Conservation (phyloP, 169 alveolate genomes). For the Toxoplasma gondii region DNA sequence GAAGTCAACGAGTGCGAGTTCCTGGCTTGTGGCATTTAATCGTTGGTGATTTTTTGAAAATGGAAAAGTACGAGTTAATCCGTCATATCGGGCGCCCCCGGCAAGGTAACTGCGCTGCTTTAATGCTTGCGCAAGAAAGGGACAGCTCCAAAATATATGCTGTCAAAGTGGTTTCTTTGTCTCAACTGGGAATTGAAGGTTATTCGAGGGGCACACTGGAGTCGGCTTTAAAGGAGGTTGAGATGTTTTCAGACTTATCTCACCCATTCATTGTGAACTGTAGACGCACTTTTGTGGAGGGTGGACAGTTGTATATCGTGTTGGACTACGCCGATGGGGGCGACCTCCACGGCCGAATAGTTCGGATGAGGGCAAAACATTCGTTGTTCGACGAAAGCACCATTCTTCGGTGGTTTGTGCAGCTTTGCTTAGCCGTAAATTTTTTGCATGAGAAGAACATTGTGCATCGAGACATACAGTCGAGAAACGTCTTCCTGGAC, state of each 20-base stretch:
- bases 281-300: conserved; percentile 89
- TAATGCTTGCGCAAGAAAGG: not conserved
- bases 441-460: conserved; percentile 91
- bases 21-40: too few relatives aligned
- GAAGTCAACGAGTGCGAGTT: too few relatives aligned
- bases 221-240: not conserved
- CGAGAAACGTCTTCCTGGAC: conserved; percentile 89
- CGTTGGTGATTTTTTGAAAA: not conserved
- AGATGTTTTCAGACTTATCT: conserved; percentile 85
- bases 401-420: conserved; percentile 82
- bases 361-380: not conserved
- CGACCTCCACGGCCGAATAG: conserved; percentile 49
- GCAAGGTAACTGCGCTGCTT: conserved; percentile 11
- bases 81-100: conserved; percentile 9
- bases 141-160: not conserved
- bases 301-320: conserved; percentile 84
- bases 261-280: conserved; percentile 93
- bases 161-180: not conserved
- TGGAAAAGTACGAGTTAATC: conserved; percentile 39
- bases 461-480: conserved; percentile 92
- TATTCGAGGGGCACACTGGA: not conserved
- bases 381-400: conserved; percentile 19
- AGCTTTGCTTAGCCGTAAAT: conserved; percentile 86
- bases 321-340: conserved; percentile 89
- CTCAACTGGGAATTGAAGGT: not conserved